Evolutionary conservation across 345 rosid genomes (phyloP).

Genomic region (Gossypioides kirkii): DNA sequence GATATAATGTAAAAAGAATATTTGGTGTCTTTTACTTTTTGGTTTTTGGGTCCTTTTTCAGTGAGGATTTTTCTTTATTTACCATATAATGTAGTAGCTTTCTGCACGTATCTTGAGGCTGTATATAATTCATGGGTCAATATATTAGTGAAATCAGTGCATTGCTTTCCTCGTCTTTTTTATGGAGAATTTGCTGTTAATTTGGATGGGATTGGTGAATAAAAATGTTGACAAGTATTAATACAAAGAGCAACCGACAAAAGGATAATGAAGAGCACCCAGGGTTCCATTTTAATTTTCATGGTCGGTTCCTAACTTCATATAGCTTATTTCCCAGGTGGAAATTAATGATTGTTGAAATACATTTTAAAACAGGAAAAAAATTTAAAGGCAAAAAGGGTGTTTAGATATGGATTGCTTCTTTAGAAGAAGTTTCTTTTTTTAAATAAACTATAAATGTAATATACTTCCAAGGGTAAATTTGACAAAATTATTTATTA

Average conservation of each 20-base stretch:
- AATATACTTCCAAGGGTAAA: too few relatives aligned
- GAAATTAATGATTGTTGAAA: too few relatives aligned
- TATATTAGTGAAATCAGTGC: background rate
- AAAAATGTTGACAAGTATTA: background rate
- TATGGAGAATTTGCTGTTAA: background rate
- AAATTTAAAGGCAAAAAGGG: too few relatives aligned
- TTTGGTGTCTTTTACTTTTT: background rate
- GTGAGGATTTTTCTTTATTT: background rate
- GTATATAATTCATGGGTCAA: background rate
- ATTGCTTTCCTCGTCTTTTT: background rate
- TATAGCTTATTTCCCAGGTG: background rate
- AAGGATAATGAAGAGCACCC: background rate
- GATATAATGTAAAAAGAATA: background rate
- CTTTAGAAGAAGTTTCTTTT: too few relatives aligned
- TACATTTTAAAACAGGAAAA: too few relatives aligned
- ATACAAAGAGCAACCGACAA: background rate
- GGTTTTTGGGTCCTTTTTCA: too few relatives aligned
- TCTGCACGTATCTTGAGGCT: slow-evolving; percentile 3
- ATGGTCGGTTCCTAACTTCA: background rate
- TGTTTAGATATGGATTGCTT: too few relatives aligned
- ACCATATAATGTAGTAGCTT: background rate
- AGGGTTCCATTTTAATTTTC: background rate
- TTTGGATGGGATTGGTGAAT: background rate
- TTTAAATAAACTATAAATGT: too few relatives aligned
- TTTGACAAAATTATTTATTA: too few relatives aligned